Percentiles rank a stretch among this genome's conserved stretches.
Conservation (phyloP, 148 eudicot species). For the Pouteria glomerata region DNA sequence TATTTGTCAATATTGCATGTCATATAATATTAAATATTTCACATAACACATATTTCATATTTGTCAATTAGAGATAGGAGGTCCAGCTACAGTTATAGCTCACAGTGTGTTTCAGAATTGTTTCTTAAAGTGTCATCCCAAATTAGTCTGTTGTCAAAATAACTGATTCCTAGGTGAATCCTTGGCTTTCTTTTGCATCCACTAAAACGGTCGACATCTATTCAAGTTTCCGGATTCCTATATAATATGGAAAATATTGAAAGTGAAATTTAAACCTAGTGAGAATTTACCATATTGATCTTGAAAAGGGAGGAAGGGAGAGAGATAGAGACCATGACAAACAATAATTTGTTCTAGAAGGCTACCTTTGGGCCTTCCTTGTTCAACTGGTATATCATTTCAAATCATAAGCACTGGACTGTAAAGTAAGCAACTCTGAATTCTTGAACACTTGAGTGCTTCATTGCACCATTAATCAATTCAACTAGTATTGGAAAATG, state of each 20-base stretch:
- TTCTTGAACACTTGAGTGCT: neutral
- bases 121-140: too few species aligned
- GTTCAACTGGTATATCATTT: neutral
- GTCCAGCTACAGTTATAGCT: neutral
- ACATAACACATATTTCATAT: neutral
- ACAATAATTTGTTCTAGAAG: neutral
- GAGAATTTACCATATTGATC: neutral
- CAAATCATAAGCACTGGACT: neutral
- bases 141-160: neutral
- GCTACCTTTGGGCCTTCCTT: neutral
- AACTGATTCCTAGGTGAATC: neutral
- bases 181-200: neutral
- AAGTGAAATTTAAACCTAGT: neutral
- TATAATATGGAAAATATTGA: too few species aligned
- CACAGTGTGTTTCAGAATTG: too few species aligned
- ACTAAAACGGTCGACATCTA: neutral
- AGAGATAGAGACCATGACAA: neutral
- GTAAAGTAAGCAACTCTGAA: neutral
- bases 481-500: neutral
- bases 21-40: neutral
- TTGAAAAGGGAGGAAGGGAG: neutral
- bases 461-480: neutral
- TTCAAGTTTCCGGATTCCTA: neutral
- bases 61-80: too few species aligned
- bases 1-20: neutral